These are phyloP conservation scores for Porpolomopsis calyptriformis DNA, from an alignment of 768 basidiomycete species.

Conservation along the genomic window DNA sequence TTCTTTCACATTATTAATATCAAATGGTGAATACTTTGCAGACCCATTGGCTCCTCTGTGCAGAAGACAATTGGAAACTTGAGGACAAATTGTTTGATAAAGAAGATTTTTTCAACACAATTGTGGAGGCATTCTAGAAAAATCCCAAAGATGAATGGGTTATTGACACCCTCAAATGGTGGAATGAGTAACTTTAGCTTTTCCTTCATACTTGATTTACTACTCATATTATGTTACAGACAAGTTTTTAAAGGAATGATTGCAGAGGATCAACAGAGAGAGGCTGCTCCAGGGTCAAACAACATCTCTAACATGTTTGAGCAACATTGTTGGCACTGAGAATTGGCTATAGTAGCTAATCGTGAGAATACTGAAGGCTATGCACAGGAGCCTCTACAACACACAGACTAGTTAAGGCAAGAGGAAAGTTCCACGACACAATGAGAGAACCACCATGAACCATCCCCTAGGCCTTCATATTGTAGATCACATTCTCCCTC, in stretches of 20 bases:
- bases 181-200: conserved; percentile 4
- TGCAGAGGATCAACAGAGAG: neutral
- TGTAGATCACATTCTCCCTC: too few species aligned
- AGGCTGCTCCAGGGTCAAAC: neutral
- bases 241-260: neutral
- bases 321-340: neutral
- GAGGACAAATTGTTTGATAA: conserved; percentile 6
- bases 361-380: too few species aligned
- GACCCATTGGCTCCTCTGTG: conserved; percentile 5
- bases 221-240: neutral
- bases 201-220: neutral
- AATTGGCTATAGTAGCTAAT: neutral
- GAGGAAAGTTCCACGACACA: too few species aligned
- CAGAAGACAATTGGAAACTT: conserved; percentile 7
- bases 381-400: too few species aligned
- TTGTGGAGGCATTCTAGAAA: conserved; percentile 4
- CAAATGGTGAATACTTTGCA: neutral
- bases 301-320: neutral
- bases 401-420: too few species aligned
- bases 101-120: conserved; percentile 3
- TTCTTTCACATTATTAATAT: neutral
- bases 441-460: too few species aligned
- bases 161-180: conserved; percentile 8
- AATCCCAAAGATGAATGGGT: conserved; percentile 4
- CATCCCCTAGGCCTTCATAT: too few species aligned